Percentiles rank a stretch among this genome's conserved stretches.
These are phyloP conservation scores for Penicillium arizonense DNA, from an alignment of 495 filamentous ascomycete species.

Conservation along the genomic window DNA sequence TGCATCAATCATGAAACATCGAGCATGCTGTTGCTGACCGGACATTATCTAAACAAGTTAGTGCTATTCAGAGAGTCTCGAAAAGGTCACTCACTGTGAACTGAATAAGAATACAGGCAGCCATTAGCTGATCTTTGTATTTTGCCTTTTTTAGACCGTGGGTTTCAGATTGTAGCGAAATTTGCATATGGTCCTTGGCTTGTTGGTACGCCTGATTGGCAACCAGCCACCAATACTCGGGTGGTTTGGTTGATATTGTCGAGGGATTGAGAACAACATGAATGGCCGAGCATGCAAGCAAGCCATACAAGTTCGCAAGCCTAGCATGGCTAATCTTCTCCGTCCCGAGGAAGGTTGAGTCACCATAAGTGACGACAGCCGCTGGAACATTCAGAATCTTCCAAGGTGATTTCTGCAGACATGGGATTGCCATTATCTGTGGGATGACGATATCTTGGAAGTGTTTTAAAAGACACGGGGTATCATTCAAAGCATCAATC, in stretches of 20 bases:
- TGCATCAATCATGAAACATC: constrained; percentile 35
- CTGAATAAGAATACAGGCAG: constrained; percentile 29
- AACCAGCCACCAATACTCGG: constrained; percentile 24
- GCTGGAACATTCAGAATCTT: constrained; percentile 31
- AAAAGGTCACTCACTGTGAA: constrained; percentile 24
- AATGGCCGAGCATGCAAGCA: constrained; percentile 31
- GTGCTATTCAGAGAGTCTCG: not conserved
- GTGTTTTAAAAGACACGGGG: constrained; percentile 28
- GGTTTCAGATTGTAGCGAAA: constrained; percentile 28
- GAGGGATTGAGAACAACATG: constrained; percentile 24
- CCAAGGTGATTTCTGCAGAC: constrained; percentile 33
- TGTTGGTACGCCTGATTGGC: constrained; percentile 26
- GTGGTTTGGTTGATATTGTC: constrained; percentile 6
- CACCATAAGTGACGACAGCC: constrained; percentile 30
- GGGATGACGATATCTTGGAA: constrained; percentile 34
- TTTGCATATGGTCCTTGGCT: constrained; percentile 33
- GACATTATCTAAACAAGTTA: constrained; percentile 24
- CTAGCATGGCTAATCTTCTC: constrained; percentile 30
- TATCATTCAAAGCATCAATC: constrained; percentile 21
- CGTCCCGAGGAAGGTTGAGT: constrained; percentile 29
- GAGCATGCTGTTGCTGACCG: constrained; percentile 32
- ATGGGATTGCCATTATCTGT: constrained; percentile 32
- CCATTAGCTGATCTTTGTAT: constrained; percentile 43
- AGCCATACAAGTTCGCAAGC: constrained; percentile 31
- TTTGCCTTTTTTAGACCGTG: constrained; percentile 33